phyloP scores from a whole-genome alignment of 257 asterid genomes.

The Echites panduratus region DNA sequence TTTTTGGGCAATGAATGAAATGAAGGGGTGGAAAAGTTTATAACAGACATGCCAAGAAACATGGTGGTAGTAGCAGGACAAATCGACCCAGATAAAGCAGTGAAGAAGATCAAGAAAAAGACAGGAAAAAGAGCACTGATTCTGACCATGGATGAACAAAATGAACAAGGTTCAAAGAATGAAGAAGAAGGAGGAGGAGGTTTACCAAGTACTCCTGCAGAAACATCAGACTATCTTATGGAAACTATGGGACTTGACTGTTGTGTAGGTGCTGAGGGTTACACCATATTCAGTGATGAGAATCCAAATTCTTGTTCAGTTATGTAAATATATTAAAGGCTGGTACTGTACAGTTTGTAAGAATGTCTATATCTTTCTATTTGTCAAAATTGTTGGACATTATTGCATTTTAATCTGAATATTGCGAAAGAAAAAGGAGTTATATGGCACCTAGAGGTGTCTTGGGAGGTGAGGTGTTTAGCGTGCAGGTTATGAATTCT shows the following conservation, averaged over 20 bases:
- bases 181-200: no score
- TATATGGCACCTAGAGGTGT: no score
- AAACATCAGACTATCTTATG: slow-evolving; percentile 11
- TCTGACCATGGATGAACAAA: slow-evolving; percentile 24
- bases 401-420: no score
- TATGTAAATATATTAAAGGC: no score
- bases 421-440: no score
- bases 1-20: not conserved
- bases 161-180: not conserved
- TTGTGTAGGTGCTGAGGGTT: slow-evolving; percentile 33
- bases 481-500: no score
- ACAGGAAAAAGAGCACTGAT: slow-evolving; percentile 61
- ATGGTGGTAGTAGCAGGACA: slow-evolving; percentile 49
- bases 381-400: no score
- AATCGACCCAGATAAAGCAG: slow-evolving; percentile 46
- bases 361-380: no score
- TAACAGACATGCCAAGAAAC: slow-evolving; percentile 58
- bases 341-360: no score
- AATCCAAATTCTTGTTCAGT: slow-evolving; percentile 69
- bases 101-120: slow-evolving; percentile 62
- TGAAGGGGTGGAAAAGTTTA: slow-evolving; percentile 61
- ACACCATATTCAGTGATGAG: slow-evolving; percentile 66
- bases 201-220: slow-evolving; percentile 8
- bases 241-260: slow-evolving; percentile 28
- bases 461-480: no score